Conservation (phyloP, 345 rosid species). For the Arabidopsis thaliana region DNA sequence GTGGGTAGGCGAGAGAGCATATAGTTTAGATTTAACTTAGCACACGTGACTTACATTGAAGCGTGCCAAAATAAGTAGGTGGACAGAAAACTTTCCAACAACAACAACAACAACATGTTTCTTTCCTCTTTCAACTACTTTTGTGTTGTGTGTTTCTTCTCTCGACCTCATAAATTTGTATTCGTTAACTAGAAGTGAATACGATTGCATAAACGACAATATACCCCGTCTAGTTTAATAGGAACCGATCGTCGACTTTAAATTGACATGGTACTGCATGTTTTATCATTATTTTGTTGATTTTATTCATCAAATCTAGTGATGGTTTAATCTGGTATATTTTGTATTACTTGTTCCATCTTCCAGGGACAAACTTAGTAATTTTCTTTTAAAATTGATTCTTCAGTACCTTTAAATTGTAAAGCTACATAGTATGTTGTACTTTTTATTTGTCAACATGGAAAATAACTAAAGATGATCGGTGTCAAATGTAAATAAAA, state of each 20-base stretch:
- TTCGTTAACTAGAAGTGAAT: not conserved
- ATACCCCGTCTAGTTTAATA: not conserved
- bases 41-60: conserved; percentile 29
- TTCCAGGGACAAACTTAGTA: not conserved
- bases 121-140: conserved; percentile 39
- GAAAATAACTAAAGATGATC: not conserved
- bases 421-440: not conserved
- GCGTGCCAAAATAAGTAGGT: conserved; percentile 38
- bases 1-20: conserved; percentile 3
- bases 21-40: not conserved
- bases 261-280: not conserved
- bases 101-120: conserved; percentile 32
- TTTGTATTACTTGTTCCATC: not conserved
- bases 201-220: conserved; percentile 7
- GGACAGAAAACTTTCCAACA: conserved; percentile 28
- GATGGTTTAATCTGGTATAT: not conserved
- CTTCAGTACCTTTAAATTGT: not conserved
- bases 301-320: not conserved
- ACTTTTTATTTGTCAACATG: not conserved
- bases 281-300: not conserved
- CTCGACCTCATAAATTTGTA: conserved; percentile 21
- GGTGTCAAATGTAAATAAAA: not conserved
- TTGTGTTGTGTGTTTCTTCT: conserved; percentile 24
- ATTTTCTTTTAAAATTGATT: not conserved
- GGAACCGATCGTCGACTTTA: not conserved